Evolutionary conservation across 2,329 filamentous ascomycete species (phyloP).

Genomic region (Penicillium sp.): DNA sequence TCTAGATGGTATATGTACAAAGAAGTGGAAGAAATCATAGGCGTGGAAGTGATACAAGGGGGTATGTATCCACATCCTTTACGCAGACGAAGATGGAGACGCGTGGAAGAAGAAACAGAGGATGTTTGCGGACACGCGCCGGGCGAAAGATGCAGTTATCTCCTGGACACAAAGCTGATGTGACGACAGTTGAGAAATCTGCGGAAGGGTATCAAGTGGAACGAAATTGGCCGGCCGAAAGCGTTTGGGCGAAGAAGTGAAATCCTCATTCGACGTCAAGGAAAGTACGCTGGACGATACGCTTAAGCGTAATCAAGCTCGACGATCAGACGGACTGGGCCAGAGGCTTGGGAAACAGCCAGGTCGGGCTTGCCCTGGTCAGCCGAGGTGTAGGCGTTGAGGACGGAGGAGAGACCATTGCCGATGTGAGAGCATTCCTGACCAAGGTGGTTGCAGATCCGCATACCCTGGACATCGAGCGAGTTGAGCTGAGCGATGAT

Average conservation of each 20-base stretch:
- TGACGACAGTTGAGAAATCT: background rate
- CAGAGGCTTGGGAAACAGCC: conserved; percentile 23
- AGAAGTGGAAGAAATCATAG: conserved; percentile 12
- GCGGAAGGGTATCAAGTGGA: too few species aligned
- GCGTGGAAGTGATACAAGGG: conserved; percentile 12
- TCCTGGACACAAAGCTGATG: background rate
- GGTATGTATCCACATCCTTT: conserved; percentile 12
- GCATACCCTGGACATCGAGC: conserved; percentile 32
- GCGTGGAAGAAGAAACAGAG: background rate
- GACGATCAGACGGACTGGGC: conserved; percentile 29
- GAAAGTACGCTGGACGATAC: background rate
- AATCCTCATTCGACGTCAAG: background rate
- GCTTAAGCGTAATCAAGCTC: conserved; percentile 24
- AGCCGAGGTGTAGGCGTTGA: conserved; percentile 30
- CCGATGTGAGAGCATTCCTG: conserved; percentile 29
- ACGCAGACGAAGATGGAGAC: conserved; percentile 1
- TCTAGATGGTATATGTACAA: conserved; percentile 24
- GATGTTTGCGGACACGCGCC: conserved; percentile 6
- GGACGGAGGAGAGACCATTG: conserved; percentile 15
- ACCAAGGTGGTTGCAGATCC: conserved; percentile 28
- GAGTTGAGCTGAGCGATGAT: conserved; percentile 30
- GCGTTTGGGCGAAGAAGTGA: background rate
- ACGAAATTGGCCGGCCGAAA: too few species aligned
- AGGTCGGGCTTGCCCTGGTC: conserved; percentile 25
- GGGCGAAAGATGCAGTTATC: background rate